These are phyloP conservation scores for Alternaria triticimaculans DNA, from an alignment of 2,329 filamentous ascomycete species.

Conservation along the genomic window DNA sequence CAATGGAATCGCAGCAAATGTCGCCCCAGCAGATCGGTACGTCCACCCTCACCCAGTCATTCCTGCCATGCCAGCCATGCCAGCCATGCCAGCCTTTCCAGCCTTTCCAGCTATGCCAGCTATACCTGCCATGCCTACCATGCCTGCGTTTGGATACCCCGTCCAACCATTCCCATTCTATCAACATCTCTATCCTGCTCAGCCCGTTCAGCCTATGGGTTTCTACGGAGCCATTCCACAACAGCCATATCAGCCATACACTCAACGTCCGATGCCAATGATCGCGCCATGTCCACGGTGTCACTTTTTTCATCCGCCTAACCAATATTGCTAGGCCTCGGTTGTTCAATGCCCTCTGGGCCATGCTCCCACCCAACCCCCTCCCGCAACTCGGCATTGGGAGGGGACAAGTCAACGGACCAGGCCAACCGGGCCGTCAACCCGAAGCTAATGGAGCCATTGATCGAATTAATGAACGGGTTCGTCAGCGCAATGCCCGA, in stretches of 20 bases:
- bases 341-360: neutral
- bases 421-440: neutral
- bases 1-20: neutral
- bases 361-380: neutral
- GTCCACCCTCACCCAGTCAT: slow-evolving; percentile 9
- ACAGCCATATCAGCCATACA: slow-evolving; percentile 5
- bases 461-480: neutral
- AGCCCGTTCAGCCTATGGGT: slow-evolving; percentile 1
- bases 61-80: neutral
- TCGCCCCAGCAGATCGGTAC: slow-evolving; percentile 17
- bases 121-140: neutral
- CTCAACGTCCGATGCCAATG: neutral
- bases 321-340: slow-evolving; percentile 14
- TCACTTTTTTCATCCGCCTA: slow-evolving; percentile 13
- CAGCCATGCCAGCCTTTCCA: neutral
- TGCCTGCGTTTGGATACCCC: neutral
- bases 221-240: slow-evolving; percentile 2
- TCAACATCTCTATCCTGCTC: neutral
- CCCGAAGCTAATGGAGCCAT: neutral
- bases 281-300: slow-evolving; percentile 9
- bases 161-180: slow-evolving; percentile 2
- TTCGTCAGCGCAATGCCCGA: neutral
- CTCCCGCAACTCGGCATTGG: neutral
- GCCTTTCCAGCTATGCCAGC: neutral
- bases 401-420: neutral